phyloP scores from a whole-genome alignment of 164 flowering plant species.

The Magnolia officinalis region DNA sequence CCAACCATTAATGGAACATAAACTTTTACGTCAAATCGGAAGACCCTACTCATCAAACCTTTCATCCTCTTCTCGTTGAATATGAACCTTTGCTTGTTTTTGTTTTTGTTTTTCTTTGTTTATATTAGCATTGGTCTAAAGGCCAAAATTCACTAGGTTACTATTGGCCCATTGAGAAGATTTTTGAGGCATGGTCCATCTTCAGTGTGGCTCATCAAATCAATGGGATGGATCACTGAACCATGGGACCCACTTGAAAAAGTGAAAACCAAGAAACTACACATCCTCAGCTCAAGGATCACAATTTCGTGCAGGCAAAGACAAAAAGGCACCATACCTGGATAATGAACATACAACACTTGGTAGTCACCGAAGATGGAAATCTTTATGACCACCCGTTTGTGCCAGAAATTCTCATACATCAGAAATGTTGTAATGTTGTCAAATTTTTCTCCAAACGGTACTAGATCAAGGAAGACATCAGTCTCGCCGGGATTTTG shows the following conservation, averaged over 20 bases:
- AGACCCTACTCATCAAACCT: background rate
- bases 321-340: constrained; percentile 38
- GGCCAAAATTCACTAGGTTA: too few species aligned
- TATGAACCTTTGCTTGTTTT: too few species aligned
- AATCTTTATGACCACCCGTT: constrained; percentile 42
- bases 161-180: too few species aligned
- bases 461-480: constrained; percentile 63
- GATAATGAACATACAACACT: constrained; percentile 62
- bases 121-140: too few species aligned
- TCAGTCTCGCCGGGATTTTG: constrained; percentile 59
- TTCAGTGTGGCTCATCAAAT: background rate
- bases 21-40: background rate
- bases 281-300: background rate
- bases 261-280: background rate
- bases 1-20: background rate
- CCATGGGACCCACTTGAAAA: background rate
- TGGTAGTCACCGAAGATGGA: constrained; percentile 62
- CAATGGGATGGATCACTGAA: background rate
- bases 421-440: constrained; percentile 48
- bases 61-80: background rate
- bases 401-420: constrained; percentile 58
- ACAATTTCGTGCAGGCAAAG: background rate
- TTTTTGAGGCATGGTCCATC: background rate
- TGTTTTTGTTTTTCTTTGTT: too few species aligned
- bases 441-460: constrained; percentile 58